Percentiles rank a stretch among this genome's conserved stretches.
Conservation (phyloP, 352 stramenopile species). For the Pythium grandisporangium region DNA sequence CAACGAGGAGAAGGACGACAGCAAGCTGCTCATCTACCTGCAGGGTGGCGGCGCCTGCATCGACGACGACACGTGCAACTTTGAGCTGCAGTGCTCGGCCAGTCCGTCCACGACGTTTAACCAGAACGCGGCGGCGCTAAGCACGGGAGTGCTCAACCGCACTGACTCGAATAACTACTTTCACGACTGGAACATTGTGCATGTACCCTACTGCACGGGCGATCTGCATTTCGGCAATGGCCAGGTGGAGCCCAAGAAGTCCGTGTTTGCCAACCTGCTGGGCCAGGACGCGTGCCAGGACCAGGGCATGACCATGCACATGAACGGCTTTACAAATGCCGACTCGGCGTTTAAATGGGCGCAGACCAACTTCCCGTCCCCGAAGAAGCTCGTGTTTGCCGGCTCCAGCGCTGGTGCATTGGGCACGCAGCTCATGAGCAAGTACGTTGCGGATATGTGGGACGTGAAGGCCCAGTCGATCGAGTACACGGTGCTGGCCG, state of each 20-base stretch:
- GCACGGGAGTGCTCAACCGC: slow-evolving; percentile 48
- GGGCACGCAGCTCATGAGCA: slow-evolving; percentile 33
- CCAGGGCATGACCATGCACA: slow-evolving; percentile 43
- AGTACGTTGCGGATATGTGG: slow-evolving; percentile 40
- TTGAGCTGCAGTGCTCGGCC: slow-evolving; percentile 46
- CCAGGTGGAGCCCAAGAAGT: slow-evolving; percentile 17
- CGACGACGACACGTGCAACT: slow-evolving; percentile 55
- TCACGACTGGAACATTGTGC: slow-evolving; percentile 69
- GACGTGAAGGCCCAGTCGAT: slow-evolving; percentile 44
- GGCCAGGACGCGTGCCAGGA: slow-evolving; percentile 24
- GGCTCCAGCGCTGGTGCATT: slow-evolving; percentile 50
- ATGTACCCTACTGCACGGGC: slow-evolving; percentile 66
- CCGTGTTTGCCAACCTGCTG: slow-evolving; percentile 25
- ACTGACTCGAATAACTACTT: slow-evolving; percentile 59
- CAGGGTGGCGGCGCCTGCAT: slow-evolving; percentile 61
- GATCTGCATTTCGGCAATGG: slow-evolving; percentile 53
- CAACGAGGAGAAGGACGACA: slow-evolving; percentile 30
- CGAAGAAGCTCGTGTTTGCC: slow-evolving; percentile 41
- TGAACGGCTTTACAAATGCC: slow-evolving; percentile 55
- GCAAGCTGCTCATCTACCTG: slow-evolving; percentile 67
- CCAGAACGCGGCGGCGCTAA: slow-evolving; percentile 32
- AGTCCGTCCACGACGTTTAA: slow-evolving; percentile 27
- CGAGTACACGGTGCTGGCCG: slow-evolving; percentile 40
- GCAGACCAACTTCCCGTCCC: slow-evolving; percentile 44
- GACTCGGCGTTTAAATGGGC: slow-evolving; percentile 56